Evolutionary conservation across 108 stramenopile species (phyloP), one percentile per base, ranked within the genome.

Genomic region (Stephanodiscus minutulus): DNA sequence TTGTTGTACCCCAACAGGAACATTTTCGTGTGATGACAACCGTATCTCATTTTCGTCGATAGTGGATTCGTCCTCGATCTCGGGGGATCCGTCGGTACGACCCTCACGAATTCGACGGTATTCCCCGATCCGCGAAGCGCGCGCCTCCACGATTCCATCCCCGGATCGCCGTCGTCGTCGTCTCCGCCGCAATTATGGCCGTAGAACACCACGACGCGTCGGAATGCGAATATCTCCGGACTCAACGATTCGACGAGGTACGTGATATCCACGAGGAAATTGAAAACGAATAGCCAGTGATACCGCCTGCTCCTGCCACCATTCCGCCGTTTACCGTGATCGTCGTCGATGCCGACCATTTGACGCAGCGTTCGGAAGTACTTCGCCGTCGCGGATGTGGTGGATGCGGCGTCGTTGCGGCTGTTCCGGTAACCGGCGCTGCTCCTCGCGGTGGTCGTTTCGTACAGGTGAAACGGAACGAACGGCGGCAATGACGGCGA

Each of bases 21-120:
- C 73, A 91, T 69, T 72, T 94, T 94, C 47, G 88, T 90, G 61
- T 94, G 93, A 70, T 94, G 93, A 36, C 80, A 73, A 17, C 93
- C 90, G 35, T 79, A 73, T 10, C 64, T 62, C 39, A 82, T 73
- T 60, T 77, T 69, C 2, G 67, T 29, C 31, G 57, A 24, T 5
- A 77, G 60, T 5, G 76, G 76, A 68, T 82, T 82, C 2, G 65
- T 66, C 28, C 18, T 35, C 7, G 81, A 54, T 20, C 60, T n/a
- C 20, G 76, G 69, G 39, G 84, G 82, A 53, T 77, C 77, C 18
- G 82, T 76, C 20, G 86, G 80, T n/a, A 66, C 27, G 0, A 82
- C 50, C 11, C 48, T 58, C 10, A 79, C 11, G 47, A 81, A 82
- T 41, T 79, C 79, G 7, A 84, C 78, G 1, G 52, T 69, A 15